Conservation (phyloP, 768 basidiomycete genomes). For the Mycena galericulata region DNA sequence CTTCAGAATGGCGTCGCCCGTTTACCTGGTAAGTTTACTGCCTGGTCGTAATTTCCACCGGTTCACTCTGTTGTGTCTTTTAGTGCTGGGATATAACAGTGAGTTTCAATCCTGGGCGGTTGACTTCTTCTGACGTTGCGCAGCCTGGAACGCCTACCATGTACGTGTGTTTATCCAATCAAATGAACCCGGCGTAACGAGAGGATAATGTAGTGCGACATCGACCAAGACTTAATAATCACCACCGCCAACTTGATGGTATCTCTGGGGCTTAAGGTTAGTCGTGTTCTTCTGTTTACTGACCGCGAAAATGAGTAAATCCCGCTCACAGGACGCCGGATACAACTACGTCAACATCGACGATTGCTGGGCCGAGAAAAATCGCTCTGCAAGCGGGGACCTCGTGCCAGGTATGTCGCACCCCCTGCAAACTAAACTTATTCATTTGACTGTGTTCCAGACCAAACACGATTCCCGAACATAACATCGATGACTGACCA, state of each 20-base stretch:
- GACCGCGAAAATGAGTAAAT: too few relatives aligned
- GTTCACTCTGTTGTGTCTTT: not conserved
- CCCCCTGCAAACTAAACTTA: not conserved
- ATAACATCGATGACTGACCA: conserved; percentile 67
- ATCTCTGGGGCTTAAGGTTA: conserved; percentile 59
- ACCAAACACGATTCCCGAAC: conserved; percentile 61
- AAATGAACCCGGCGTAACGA: not conserved
- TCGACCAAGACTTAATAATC: conserved; percentile 63
- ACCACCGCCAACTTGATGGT: conserved; percentile 65
- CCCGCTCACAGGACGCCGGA: conserved; percentile 70
- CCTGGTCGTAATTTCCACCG: not conserved
- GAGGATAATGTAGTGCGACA: conserved; percentile 32
- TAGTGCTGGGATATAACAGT: conserved; percentile 35
- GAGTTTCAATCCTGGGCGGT: not conserved
- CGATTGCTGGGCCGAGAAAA: conserved; percentile 73
- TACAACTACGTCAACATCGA: conserved; percentile 74
- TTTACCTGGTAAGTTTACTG: conserved; percentile 16
- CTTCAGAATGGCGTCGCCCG: conserved; percentile 33
- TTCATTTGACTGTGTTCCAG: conserved; percentile 42
- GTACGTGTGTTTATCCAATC: not conserved
- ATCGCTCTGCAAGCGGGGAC: conserved; percentile 61
- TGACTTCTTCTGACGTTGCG: not conserved
- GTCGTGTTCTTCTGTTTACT: not conserved
- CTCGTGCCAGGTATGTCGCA: conserved; percentile 62
- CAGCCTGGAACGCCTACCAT: conserved; percentile 36